Conservation (phyloP, 108 stramenopile genomes). For the Schizochytrium sp. region DNA sequence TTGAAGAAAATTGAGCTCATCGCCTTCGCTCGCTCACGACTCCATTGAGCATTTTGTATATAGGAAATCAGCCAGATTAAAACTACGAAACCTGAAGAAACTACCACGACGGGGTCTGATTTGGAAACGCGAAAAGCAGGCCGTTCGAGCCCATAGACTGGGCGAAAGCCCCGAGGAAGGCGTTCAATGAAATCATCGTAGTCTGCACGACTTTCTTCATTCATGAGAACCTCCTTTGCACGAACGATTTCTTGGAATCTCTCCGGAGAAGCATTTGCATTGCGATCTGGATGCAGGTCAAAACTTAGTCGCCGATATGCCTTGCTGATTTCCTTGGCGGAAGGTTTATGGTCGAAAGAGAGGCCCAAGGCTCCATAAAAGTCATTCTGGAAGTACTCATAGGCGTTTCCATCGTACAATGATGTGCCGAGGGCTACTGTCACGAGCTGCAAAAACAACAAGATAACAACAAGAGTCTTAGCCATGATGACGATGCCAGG, state of each 20-base stretch:
- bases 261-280: neutral
- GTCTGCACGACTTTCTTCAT: neutral
- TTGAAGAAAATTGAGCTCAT: neutral
- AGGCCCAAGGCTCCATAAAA: slow-evolving; percentile 50
- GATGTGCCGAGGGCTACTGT: neutral
- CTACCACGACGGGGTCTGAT: neutral
- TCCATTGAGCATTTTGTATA: neutral
- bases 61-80: neutral
- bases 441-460: neutral
- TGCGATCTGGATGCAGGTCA: slow-evolving; percentile 55
- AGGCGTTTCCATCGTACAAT: neutral
- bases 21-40: neutral
- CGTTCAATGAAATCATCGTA: neutral
- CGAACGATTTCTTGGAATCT: slow-evolving; percentile 24
- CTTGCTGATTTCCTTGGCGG: neutral
- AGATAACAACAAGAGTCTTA: neutral
- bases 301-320: slow-evolving; percentile 8
- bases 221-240: slow-evolving; percentile 2
- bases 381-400: slow-evolving; percentile 50
- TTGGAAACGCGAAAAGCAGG: slow-evolving; percentile 2
- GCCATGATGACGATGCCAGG: neutral
- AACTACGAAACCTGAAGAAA: neutral
- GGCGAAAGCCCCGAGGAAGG: neutral
- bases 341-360: neutral
- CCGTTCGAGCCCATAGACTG: slow-evolving; percentile 10